These are phyloP conservation scores for Fomitopsis serialis DNA, from an alignment of 768 basidiomycete species.

Conservation along the genomic window DNA sequence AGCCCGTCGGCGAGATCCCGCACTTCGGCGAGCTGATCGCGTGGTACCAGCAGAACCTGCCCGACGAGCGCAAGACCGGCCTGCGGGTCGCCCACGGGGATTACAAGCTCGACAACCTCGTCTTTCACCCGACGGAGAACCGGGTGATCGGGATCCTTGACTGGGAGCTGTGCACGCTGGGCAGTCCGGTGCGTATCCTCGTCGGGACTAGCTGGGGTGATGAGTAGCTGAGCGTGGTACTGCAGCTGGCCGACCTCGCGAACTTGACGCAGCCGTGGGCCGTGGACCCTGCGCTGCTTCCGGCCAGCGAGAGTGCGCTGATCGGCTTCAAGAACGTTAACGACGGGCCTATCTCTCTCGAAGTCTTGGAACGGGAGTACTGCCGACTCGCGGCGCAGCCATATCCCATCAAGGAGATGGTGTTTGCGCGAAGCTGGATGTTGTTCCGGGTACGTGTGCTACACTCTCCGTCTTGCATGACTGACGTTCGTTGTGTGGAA, in stretches of 20 bases:
- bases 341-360: conserved; percentile 57
- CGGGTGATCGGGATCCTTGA: conserved; percentile 92
- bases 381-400: conserved; percentile 57
- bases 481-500: background rate
- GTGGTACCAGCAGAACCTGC: conserved; percentile 75
- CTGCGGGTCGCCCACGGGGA: conserved; percentile 94
- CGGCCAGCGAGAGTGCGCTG: conserved; percentile 23
- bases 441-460: conserved; percentile 60
- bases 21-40: conserved; percentile 61
- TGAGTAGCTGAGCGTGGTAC: background rate
- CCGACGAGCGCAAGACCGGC: conserved; percentile 71
- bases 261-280: conserved; percentile 88
- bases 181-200: conserved; percentile 65
- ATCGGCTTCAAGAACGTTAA: conserved; percentile 59
- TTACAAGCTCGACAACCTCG: conserved; percentile 95
- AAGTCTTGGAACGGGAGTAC: conserved; percentile 79
- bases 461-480: background rate
- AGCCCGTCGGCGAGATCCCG: conserved; percentile 67
- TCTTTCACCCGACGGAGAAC: conserved; percentile 91
- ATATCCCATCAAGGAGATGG: conserved; percentile 76
- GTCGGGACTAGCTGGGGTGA: background rate
- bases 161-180: conserved; percentile 96
- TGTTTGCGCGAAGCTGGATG: conserved; percentile 84
- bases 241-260: conserved; percentile 78
- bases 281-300: conserved; percentile 39